Conservation (phyloP, 1,284 basidiomycete genomes). For the Meripilus lineatus region DNA sequence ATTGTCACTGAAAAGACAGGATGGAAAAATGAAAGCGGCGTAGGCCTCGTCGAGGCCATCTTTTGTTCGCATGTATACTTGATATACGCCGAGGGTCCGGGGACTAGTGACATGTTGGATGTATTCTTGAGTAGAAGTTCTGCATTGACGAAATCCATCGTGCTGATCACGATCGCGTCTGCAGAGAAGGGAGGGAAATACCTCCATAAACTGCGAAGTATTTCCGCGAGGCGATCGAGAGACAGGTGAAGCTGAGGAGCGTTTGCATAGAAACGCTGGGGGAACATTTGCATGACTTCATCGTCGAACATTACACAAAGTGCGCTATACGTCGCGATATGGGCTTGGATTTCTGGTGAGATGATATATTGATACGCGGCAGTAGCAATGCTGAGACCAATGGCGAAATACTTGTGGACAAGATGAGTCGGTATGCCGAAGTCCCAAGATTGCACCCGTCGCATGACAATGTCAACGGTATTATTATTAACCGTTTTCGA, state of each 20-base stretch:
- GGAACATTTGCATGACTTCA: constrained; percentile 13
- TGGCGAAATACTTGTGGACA: not conserved
- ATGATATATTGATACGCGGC: constrained; percentile 13
- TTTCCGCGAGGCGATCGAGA: constrained; percentile 12
- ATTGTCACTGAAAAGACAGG: too few relatives aligned
- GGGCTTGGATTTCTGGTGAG: constrained; percentile 12
- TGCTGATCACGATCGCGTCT: not conserved
- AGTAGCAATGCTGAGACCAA: constrained; percentile 9
- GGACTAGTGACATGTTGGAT: too few relatives aligned
- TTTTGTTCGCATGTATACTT: not conserved
- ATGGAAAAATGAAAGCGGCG: not conserved
- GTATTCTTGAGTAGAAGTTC: not conserved
- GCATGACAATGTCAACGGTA: too few relatives aligned
- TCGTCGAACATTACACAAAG: constrained; percentile 12
- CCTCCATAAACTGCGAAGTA: constrained; percentile 10
- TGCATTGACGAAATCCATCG: not conserved
- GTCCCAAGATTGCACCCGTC: not conserved
- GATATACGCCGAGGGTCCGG: not conserved
- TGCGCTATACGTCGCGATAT: constrained; percentile 13
- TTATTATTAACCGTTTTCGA: too few relatives aligned
- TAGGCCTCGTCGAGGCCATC: not conserved
- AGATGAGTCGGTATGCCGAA: not conserved
- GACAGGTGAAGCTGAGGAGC: constrained; percentile 11
- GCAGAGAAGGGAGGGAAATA: constrained; percentile 14
- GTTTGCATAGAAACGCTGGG: constrained; percentile 10